Evolutionary conservation across 495 filamentous ascomycete genomes (phyloP).

Genomic region (Podospora fimiseda): DNA sequence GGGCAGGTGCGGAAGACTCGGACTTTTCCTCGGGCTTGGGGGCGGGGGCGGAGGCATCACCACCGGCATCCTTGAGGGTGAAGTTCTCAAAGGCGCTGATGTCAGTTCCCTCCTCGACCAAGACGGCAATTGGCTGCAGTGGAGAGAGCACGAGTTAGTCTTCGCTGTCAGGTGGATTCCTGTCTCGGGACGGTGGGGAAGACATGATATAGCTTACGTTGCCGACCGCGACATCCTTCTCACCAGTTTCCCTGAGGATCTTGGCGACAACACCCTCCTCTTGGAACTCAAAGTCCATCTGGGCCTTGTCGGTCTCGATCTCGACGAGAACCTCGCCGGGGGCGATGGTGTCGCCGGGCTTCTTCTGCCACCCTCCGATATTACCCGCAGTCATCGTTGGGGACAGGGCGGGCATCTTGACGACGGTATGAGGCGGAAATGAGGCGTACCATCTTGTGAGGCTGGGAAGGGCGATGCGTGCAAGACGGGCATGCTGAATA

Average conservation of each 20-base stretch:
- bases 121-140: slow-evolving; percentile 83
- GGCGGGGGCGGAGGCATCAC: slow-evolving; percentile 58
- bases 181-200: slow-evolving; percentile 14
- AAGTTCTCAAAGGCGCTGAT: slow-evolving; percentile 83
- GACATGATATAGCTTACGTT: slow-evolving; percentile 58
- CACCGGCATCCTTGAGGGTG: slow-evolving; percentile 83
- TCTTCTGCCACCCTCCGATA: slow-evolving; percentile 97
- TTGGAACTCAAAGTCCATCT: slow-evolving; percentile 99
- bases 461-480: slow-evolving; percentile 38
- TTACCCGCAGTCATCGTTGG: slow-evolving; percentile 97
- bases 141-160: slow-evolving; percentile 12
- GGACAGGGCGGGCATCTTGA: slow-evolving; percentile 97
- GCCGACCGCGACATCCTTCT: slow-evolving; percentile 92
- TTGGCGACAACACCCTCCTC: slow-evolving; percentile 96
- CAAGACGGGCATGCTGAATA: slow-evolving; percentile 39
- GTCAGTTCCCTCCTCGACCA: slow-evolving; percentile 87
- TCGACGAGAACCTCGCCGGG: slow-evolving; percentile 98
- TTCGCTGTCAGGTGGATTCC: slow-evolving; percentile 8
- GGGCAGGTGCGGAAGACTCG: slow-evolving; percentile 50
- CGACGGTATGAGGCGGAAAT: slow-evolving; percentile 87
- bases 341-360: slow-evolving; percentile 76
- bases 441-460: slow-evolving; percentile 54
- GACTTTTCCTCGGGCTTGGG: slow-evolving; percentile 51
- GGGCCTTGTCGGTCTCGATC: slow-evolving; percentile 99
- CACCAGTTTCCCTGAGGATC: slow-evolving; percentile 85